These are phyloP conservation scores for Cymbidium sinense DNA, from an alignment of 106 monocot species.

Conservation along the genomic window DNA sequence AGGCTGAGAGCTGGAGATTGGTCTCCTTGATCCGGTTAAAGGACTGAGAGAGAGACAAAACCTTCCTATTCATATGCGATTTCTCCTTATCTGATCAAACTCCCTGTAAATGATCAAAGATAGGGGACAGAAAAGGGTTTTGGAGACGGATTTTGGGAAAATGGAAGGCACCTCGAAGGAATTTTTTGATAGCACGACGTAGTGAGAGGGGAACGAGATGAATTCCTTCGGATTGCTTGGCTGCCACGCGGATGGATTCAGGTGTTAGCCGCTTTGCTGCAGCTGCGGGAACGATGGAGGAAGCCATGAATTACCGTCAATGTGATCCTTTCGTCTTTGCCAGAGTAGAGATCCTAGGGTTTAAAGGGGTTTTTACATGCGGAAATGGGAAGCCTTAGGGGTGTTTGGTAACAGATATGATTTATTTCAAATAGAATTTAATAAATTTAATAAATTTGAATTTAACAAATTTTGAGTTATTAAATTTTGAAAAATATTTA, in stretches of 20 bases:
- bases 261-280: conserved; percentile 37
- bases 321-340: background rate
- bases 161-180: conserved; percentile 58
- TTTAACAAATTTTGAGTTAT: too few species aligned
- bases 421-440: too few species aligned
- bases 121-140: background rate
- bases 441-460: too few species aligned
- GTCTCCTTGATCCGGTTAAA: conserved; percentile 55
- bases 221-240: conserved; percentile 84
- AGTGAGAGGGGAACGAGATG: conserved; percentile 80
- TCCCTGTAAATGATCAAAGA: background rate
- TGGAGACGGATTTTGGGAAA: background rate
- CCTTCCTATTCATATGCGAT: conserved; percentile 71
- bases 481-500: too few species aligned
- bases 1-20: conserved; percentile 46
- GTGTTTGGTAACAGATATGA: too few species aligned
- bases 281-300: conserved; percentile 18
- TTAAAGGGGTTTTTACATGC: background rate
- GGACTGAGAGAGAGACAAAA: conserved; percentile 62
- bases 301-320: conserved; percentile 17
- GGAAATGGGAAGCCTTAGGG: too few species aligned
- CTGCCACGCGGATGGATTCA: conserved; percentile 69
- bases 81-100: conserved; percentile 39
- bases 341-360: background rate
- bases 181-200: conserved; percentile 85